phyloP scores from a whole-genome alignment of 1,139 yeast genomes.

The Chernovozyma aurita region DNA sequence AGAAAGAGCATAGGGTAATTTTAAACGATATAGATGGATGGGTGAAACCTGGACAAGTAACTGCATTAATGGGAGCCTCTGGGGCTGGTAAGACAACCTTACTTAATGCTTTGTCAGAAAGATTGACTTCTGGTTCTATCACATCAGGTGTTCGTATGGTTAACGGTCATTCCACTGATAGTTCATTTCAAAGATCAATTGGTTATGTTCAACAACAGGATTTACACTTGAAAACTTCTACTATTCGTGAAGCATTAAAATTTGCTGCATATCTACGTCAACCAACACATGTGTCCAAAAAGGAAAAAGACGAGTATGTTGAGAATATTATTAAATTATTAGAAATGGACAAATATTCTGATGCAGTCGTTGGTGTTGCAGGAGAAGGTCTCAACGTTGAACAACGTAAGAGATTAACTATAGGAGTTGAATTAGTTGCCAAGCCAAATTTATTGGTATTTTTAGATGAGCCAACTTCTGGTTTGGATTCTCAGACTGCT shows the following conservation, averaged over 20 bases:
- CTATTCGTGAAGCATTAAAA: slow-evolving; percentile 73
- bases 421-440: slow-evolving; percentile 39
- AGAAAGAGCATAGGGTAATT: slow-evolving; percentile 56
- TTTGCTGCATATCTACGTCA: slow-evolving; percentile 76
- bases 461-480: slow-evolving; percentile 38
- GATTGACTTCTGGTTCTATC: slow-evolving; percentile 75
- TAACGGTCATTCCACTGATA: slow-evolving; percentile 63
- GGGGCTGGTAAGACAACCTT: slow-evolving; percentile 85
- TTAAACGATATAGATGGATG: slow-evolving; percentile 74
- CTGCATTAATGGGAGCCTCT: slow-evolving; percentile 72
- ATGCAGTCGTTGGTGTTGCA: slow-evolving; percentile 79
- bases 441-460: slow-evolving; percentile 34
- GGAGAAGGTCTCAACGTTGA: slow-evolving; percentile 80
- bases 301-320: slow-evolving; percentile 66
- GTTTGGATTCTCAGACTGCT: slow-evolving; percentile 41
- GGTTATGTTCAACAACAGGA: slow-evolving; percentile 69
- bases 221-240: slow-evolving; percentile 66
- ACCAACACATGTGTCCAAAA: slow-evolving; percentile 46
- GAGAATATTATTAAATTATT: slow-evolving; percentile 64
- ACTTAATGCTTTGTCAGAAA: slow-evolving; percentile 70
- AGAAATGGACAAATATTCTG: slow-evolving; percentile 72
- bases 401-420: slow-evolving; percentile 66
- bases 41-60: slow-evolving; percentile 59
- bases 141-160: slow-evolving; percentile 69
- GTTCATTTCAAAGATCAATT: slow-evolving; percentile 56